phyloP scores from a whole-genome alignment of 2,329 filamentous ascomycete genomes.

The Alternaria brassicae region DNA sequence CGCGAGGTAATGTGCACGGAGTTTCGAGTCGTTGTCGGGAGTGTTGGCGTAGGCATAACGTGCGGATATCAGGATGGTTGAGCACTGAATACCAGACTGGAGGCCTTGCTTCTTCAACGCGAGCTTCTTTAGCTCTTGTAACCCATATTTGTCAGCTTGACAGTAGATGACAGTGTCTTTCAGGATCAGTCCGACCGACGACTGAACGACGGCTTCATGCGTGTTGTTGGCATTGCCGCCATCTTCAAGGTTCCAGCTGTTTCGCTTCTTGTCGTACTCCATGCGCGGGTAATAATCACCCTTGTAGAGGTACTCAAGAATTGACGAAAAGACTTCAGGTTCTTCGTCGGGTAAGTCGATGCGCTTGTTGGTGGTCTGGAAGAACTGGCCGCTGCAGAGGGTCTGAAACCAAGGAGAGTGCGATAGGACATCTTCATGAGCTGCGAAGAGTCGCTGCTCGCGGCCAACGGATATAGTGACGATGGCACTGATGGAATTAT shows the following conservation, averaged over 20 bases:
- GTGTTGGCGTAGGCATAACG: constrained; percentile 89
- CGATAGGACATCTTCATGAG: constrained; percentile 84
- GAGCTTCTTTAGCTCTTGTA: constrained; percentile 84
- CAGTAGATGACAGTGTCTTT: constrained; percentile 94
- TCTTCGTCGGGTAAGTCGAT: constrained; percentile 85
- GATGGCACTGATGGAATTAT: constrained; percentile 59
- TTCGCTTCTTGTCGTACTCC: constrained; percentile 79
- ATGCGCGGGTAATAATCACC: constrained; percentile 90
- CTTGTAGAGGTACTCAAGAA: constrained; percentile 92
- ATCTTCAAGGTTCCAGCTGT: constrained; percentile 83
- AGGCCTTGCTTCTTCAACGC: constrained; percentile 89
- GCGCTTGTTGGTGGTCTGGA: constrained; percentile 68
- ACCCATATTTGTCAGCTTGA: constrained; percentile 80
- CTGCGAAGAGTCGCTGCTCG: constrained; percentile 86
- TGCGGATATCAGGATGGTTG: constrained; percentile 85
- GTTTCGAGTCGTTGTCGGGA: constrained; percentile 86
- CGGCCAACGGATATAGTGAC: constrained; percentile 82
- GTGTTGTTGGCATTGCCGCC: constrained; percentile 49
- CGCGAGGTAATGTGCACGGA: constrained; percentile 88
- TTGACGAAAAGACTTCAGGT: constrained; percentile 86
- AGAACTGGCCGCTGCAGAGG: constrained; percentile 68
- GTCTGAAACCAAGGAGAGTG: constrained; percentile 80
- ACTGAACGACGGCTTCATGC: constrained; percentile 64
- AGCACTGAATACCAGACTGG: constrained; percentile 81
- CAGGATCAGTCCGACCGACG: constrained; percentile 69